Evolutionary conservation across 83 land plant species (phyloP), one percentile per base, ranked within the genome.

Genomic region (Thuja plicata): DNA sequence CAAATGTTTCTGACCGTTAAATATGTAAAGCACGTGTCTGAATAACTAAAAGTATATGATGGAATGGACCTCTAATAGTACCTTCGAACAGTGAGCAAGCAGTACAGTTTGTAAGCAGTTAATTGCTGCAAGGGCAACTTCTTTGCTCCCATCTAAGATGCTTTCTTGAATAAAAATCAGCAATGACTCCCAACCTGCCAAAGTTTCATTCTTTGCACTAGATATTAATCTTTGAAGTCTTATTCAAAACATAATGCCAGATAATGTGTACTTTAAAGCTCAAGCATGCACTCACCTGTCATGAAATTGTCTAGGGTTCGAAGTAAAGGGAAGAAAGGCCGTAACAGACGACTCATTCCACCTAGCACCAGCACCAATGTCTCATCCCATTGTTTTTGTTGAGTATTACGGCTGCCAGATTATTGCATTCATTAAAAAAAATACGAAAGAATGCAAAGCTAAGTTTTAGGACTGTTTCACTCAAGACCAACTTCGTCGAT

Each of bases 371-470:
- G 93, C 16, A 98, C 99, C 89, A 97, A 91, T 55, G 99, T 98
- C 91, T 98, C 99, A 93, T 97, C 99, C 99, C 99, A 98, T 86
- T 98, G 99, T 90, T 98, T 98, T 77, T 98, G 99, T 41, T 97
- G 99, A 45, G 99, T 98, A 88, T 98, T 98, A 34, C 99, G 99
- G 86, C 99, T 98, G 94, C 50, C 89, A 87, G 21, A 50, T 54
- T 83, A 79, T 48, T 78, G 46, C 40, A 88, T 87, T 85, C 54
- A 84, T 52, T 35, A 12, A 17, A 35, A 35, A 77, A 8, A 86
- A 74, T 52, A 83, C 45, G 71, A 73, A 35, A 85, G 24, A 87
- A 35, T 16, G 27, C 40, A 88, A 88, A 50, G 38, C 13, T 87
- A 4, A n/a, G 80, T 27, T n/a, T 45, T 80, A 81, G 9, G 5